Percentiles rank a stretch among this genome's conserved stretches.
Evolutionary conservation across 148 eudicot genomes (phyloP).

Genomic region (Heliosperma pusillum): DNA sequence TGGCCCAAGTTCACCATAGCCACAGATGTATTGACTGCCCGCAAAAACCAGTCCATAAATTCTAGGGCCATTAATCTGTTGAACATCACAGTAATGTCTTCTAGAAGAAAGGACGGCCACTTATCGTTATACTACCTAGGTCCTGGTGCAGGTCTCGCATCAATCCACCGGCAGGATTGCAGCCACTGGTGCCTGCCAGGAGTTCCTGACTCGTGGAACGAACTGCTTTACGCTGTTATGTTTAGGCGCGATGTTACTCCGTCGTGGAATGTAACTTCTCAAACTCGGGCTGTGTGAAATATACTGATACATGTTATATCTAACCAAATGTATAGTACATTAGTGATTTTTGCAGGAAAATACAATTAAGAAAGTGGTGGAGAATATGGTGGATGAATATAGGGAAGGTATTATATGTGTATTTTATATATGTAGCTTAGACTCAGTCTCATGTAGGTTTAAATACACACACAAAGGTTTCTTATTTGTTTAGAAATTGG

Average conservation of each 20-base stretch:
- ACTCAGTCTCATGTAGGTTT: not conserved
- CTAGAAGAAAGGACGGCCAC: constrained; percentile 82
- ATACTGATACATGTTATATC: not conserved
- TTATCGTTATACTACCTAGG: constrained; percentile 74
- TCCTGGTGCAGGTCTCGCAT: constrained; percentile 46
- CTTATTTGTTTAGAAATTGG: too few species aligned
- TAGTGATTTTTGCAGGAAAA: not conserved
- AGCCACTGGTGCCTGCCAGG: constrained; percentile 99
- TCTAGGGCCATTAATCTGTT: constrained; percentile 36
- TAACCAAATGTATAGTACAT: constrained; percentile 7
- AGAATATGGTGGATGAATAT: constrained; percentile 9
- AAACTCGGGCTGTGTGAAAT: constrained; percentile 15
- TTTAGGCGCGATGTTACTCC: constrained; percentile 34
- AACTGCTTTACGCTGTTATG: constrained; percentile 69
- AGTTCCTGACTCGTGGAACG: constrained; percentile 91
- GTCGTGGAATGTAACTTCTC: constrained; percentile 21
- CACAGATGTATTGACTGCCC: constrained; percentile 28
- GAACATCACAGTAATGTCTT: constrained; percentile 62
- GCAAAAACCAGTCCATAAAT: constrained; percentile 13
- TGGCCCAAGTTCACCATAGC: constrained; percentile 53
- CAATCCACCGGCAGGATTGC: constrained; percentile 75
- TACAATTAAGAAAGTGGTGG: not conserved
- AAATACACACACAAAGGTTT: not conserved
- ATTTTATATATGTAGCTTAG: not conserved
- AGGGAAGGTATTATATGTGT: not conserved